These are phyloP conservation scores for Neurospora sp. DNA, from an alignment of 495 filamentous ascomycete genomes.

Conservation along the genomic window DNA sequence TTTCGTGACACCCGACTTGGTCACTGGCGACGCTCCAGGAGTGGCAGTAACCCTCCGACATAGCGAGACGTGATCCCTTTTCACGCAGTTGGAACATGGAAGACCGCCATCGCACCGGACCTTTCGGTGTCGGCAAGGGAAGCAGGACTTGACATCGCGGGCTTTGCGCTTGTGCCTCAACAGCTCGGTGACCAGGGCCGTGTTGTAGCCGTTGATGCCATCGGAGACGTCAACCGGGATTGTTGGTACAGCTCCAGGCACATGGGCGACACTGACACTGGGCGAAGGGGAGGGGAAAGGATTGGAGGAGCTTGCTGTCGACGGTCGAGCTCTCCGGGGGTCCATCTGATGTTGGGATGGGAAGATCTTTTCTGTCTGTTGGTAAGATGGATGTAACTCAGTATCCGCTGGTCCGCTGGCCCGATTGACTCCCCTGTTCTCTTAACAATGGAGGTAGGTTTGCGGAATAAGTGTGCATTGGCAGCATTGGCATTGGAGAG, in stretches of 20 bases:
- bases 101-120: constrained; percentile 2
- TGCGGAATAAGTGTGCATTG: neutral
- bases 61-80: constrained; percentile 2
- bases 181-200: constrained; percentile 1
- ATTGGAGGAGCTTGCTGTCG: neutral
- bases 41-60: neutral
- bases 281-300: neutral
- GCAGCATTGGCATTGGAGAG: neutral
- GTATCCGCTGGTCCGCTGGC: neutral
- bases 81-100: constrained; percentile 6
- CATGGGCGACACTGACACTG: neutral
- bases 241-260: neutral
- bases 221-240: neutral
- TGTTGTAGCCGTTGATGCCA: neutral
- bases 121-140: constrained; percentile 7
- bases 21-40: neutral
- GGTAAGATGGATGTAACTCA: neutral
- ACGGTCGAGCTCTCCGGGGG: neutral
- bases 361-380: neutral
- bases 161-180: constrained; percentile 3
- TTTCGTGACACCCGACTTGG: neutral
- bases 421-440: neutral
- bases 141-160: constrained; percentile 6
- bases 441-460: neutral
- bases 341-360: neutral